phyloP scores from a whole-genome alignment of 2,329 filamentous ascomycete genomes.

The Rhynchosporium graminicola region DNA sequence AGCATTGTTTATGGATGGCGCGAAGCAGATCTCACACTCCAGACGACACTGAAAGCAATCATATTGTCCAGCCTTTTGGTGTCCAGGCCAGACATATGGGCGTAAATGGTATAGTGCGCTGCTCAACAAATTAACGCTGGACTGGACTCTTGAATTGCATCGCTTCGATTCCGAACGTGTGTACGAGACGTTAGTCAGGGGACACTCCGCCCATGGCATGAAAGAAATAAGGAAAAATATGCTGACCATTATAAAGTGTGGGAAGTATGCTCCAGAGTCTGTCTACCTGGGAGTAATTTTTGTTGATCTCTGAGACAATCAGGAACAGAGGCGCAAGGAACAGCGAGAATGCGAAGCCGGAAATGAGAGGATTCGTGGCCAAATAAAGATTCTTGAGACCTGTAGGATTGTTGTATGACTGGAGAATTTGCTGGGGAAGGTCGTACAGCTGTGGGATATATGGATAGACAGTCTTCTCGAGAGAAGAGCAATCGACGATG shows the following conservation, averaged over 20 bases:
- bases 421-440: slow-evolving; percentile 65
- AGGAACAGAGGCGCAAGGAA: slow-evolving; percentile 72
- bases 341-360: slow-evolving; percentile 70
- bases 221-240: not conserved
- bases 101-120: slow-evolving; percentile 79
- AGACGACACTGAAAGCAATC: slow-evolving; percentile 68
- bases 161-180: not conserved
- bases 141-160: not conserved
- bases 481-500: slow-evolving; percentile 76
- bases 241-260: slow-evolving; percentile 68
- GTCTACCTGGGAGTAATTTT: slow-evolving; percentile 97
- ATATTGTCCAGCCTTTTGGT: slow-evolving; percentile 72
- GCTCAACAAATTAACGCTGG: not conserved
- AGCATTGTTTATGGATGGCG: slow-evolving; percentile 10
- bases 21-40: slow-evolving; percentile 65
- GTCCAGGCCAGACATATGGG: slow-evolving; percentile 70
- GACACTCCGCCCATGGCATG: not conserved
- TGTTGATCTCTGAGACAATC: slow-evolving; percentile 78
- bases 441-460: slow-evolving; percentile 70
- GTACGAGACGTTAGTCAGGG: not conserved
- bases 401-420: slow-evolving; percentile 59
- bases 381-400: slow-evolving; percentile 72
- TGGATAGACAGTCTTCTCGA: slow-evolving; percentile 71
- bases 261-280: slow-evolving; percentile 89
- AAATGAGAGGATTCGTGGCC: slow-evolving; percentile 82